A percentile compares a stretch with the other conserved stretches of the same genome.
Evolutionary conservation across 352 stramenopile species (phyloP).

Genomic region (Peronospora belbahrii): DNA sequence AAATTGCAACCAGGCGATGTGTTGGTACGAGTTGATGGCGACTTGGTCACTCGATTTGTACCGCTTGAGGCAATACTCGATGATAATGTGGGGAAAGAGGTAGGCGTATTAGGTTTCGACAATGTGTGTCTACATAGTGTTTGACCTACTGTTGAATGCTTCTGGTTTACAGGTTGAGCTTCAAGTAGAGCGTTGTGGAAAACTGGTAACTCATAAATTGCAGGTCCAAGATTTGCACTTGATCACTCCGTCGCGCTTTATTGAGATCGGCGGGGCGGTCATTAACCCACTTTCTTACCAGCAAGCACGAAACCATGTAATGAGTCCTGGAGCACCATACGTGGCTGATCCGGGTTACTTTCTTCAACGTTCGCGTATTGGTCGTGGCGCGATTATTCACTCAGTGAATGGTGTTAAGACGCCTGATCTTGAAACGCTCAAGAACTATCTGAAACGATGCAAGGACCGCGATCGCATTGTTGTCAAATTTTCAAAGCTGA

Average conservation of each 20-base stretch:
- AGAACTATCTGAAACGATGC: constrained; percentile 69
- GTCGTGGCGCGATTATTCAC: constrained; percentile 78
- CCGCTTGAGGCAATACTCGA: constrained; percentile 80
- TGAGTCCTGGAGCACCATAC: constrained; percentile 64
- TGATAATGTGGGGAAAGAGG: constrained; percentile 58
- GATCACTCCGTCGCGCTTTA: constrained; percentile 75
- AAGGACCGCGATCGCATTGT: constrained; percentile 76
- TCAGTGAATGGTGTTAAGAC: constrained; percentile 82
- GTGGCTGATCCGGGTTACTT: constrained; percentile 87
- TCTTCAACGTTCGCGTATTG: constrained; percentile 80
- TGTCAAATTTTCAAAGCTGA: constrained; percentile 76
- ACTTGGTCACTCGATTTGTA: constrained; percentile 83
- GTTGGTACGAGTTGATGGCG: constrained; percentile 73
- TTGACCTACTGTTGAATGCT: not conserved
- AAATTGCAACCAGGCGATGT: constrained; percentile 87
- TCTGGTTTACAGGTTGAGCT: constrained; percentile 47
- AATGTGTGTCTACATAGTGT: not conserved
- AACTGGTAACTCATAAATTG: constrained; percentile 51
- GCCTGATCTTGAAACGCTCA: constrained; percentile 76
- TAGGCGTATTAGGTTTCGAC: constrained; percentile 11
- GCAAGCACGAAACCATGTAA: constrained; percentile 80
- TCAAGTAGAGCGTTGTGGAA: constrained; percentile 71
- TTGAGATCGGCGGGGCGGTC: constrained; percentile 83
- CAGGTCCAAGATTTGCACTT: constrained; percentile 81
- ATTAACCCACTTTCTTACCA: constrained; percentile 88